phyloP scores from a whole-genome alignment of 495 filamentous ascomycete genomes.

The Clohesyomyces aquaticus region DNA sequence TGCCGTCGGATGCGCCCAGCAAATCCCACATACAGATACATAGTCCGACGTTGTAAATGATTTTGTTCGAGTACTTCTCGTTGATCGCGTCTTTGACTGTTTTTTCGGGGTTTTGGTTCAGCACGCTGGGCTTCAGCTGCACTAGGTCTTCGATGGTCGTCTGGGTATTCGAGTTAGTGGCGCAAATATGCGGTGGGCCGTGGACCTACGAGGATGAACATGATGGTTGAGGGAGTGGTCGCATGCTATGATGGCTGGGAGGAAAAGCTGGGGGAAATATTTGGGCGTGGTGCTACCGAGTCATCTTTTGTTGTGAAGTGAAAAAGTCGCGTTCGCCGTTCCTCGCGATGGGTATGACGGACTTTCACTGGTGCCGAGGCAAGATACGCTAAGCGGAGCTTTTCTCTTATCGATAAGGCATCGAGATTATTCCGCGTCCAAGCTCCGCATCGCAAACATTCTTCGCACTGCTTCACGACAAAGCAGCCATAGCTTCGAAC shows the following conservation, averaged over 20 bases:
- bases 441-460: background rate
- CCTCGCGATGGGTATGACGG: background rate
- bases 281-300: background rate
- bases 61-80: constrained; percentile 92
- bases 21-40: constrained; percentile 92
- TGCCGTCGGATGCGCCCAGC: constrained; percentile 81
- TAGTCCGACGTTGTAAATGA: constrained; percentile 84
- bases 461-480: too few species aligned
- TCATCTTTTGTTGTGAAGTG: background rate
- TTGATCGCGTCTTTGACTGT: constrained; percentile 95
- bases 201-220: constrained; percentile 40
- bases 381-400: constrained; percentile 3
- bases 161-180: constrained; percentile 47
- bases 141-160: constrained; percentile 86
- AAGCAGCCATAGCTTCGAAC: too few species aligned
- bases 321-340: constrained; percentile 4
- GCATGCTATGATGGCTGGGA: constrained; percentile 12
- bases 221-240: background rate
- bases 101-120: constrained; percentile 72
- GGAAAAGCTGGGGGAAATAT: background rate
- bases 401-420: constrained; percentile 27
- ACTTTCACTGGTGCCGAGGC: constrained; percentile 12
- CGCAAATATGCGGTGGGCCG: background rate
- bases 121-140: constrained; percentile 84
- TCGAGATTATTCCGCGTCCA: constrained; percentile 1